A percentile compares a stretch with the other conserved stretches of the same genome.
These are phyloP conservation scores for Albugo candida DNA, from an alignment of 352 stramenopile species.

Conservation along the genomic window DNA sequence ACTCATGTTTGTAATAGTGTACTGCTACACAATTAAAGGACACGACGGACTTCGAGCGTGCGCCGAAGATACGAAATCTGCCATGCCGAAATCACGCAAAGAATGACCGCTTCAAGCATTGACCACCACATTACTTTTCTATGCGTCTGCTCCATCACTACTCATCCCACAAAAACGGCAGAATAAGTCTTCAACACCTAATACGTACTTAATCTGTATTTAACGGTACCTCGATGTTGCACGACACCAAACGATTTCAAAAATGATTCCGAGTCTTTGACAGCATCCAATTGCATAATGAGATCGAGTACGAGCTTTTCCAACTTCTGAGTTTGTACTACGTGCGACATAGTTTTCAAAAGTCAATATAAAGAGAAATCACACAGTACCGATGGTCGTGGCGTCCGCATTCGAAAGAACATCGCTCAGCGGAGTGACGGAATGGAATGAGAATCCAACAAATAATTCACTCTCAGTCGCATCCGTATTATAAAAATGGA, in stretches of 20 bases:
- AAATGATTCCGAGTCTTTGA: conserved; percentile 75
- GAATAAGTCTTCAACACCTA: not conserved
- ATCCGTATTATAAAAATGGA: conserved; percentile 57
- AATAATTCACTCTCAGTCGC: conserved; percentile 39
- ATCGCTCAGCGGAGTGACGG: conserved; percentile 62
- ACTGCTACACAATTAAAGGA: conserved; percentile 25
- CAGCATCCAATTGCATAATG: conserved; percentile 63
- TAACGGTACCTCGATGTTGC: conserved; percentile 37
- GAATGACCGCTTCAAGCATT: conserved; percentile 48
- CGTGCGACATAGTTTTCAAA: not conserved
- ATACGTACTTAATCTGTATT: not conserved
- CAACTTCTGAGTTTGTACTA: conserved; percentile 73
- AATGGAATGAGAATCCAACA: conserved; percentile 75
- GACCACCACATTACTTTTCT: conserved; percentile 70
- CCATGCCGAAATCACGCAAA: conserved; percentile 43
- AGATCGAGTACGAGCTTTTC: conserved; percentile 78
- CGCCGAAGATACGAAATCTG: conserved; percentile 71
- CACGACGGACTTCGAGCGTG: conserved; percentile 65
- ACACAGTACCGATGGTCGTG: conserved; percentile 58
- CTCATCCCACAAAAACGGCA: not conserved
- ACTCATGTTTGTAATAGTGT: conserved; percentile 26
- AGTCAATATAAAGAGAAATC: not conserved
- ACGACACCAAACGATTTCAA: conserved; percentile 75
- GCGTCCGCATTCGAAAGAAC: conserved; percentile 77
- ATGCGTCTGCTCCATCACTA: conserved; percentile 74